Base-by-base conservation (phyloP, 768 basidiomycete genomes). In the Tylopilus felleus region DNA sequence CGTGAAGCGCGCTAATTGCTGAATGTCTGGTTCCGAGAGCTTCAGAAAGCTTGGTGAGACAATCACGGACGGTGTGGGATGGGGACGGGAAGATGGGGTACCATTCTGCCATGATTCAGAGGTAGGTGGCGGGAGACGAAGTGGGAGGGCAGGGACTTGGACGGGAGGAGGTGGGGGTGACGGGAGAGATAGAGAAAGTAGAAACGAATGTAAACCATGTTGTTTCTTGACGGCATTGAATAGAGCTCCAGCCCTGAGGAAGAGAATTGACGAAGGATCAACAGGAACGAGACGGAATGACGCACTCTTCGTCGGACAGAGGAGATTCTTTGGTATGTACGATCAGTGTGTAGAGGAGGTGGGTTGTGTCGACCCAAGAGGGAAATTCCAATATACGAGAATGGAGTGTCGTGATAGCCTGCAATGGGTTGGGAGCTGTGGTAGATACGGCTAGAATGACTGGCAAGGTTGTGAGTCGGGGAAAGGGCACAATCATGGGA, bases 211-310 rank as follows among this genome's bases (percentile, higher is more conserved):
- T 14, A 92, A 73, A 16, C 90, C 90, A 69, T 81, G 88, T 66
- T 92, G 90, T 68, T 89, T 92, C 78, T 90, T 93, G 52, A 89
- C 85, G 2, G 90, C 91, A 61, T 93, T 93, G 68, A 85, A 87
- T 14, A 93, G 76, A 12, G 91, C 88, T 33, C 75, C 78, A 27
- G 87, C 86, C 73, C 91, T 93, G 61, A 13, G 22, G 14, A 13
- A 27, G 39, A 47, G n/a, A 45, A 6, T 38, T 65, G 40, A 66
- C 36, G 23, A 35, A 36, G 50, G 43, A 49, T 25, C 29, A 52
- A 40, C 28, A 23, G 23, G 40, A 56, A 39, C n/a, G 51, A 31
- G 45, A 41, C 13, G 22, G 16, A 60, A 51, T 45, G 39, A 80
- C 88, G 49, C 67, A 92, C 90, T 92, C 90, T 73, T 91, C 88